A percentile compares a stretch with the other conserved stretches of the same genome.
These are phyloP conservation scores for Lophiostoma macrostomum DNA, from an alignment of 495 filamentous ascomycete genomes.

Conservation along the genomic window DNA sequence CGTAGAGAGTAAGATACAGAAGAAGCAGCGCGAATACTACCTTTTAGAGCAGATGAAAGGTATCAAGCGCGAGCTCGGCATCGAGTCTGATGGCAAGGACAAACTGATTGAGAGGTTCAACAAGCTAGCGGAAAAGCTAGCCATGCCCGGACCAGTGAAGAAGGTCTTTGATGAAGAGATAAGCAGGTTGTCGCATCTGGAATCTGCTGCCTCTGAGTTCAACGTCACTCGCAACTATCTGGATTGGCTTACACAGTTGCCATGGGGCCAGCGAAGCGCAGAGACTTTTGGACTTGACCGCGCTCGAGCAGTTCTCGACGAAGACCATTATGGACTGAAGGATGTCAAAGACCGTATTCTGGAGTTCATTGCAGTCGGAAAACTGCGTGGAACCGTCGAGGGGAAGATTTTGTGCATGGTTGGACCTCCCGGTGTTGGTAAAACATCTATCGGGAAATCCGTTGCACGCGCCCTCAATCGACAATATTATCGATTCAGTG, in stretches of 20 bases:
- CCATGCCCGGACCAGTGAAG: slow-evolving; percentile 93
- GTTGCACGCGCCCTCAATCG: slow-evolving; percentile 92
- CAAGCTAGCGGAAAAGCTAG: slow-evolving; percentile 87
- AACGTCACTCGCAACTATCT: slow-evolving; percentile 99
- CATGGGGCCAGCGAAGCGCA: slow-evolving; percentile 92
- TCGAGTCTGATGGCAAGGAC: slow-evolving; percentile 96
- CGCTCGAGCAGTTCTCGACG: slow-evolving; percentile 86
- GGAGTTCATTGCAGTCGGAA: slow-evolving; percentile 98
- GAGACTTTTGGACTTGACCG: slow-evolving; percentile 96
- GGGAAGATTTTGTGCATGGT: slow-evolving; percentile 99
- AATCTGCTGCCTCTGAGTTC: slow-evolving; percentile 94
- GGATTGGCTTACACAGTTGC: slow-evolving; percentile 97
- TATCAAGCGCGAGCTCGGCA: slow-evolving; percentile 91
- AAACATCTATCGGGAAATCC: slow-evolving; percentile 98
- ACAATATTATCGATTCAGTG: slow-evolving; percentile 96
- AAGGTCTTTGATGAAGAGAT: slow-evolving; percentile 98
- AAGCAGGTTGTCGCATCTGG: slow-evolving; percentile 88
- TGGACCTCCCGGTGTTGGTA: slow-evolving; percentile 93
- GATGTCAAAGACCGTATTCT: slow-evolving; percentile 99
- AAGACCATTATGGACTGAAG: slow-evolving; percentile 95
- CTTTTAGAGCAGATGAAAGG: slow-evolving; percentile 99
- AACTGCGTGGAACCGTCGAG: slow-evolving; percentile 94
- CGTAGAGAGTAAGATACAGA: slow-evolving; percentile 95
- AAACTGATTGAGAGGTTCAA: slow-evolving; percentile 91
- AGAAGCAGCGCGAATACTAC: slow-evolving; percentile 97